Conservation (phyloP, 169 alveolate genomes). For the Plasmodium billcollinsi region DNA sequence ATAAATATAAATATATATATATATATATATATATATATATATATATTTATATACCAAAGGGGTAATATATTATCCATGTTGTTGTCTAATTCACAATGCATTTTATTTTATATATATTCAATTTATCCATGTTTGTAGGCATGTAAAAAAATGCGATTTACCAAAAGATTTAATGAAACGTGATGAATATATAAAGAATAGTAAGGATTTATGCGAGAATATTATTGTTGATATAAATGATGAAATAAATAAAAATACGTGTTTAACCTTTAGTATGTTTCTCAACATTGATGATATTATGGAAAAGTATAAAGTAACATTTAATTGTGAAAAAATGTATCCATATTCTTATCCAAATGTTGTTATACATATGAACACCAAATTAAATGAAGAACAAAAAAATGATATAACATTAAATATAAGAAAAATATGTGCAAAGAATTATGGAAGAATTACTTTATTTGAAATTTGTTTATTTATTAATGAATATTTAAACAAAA, state of each 20-base stretch:
- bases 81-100: neutral
- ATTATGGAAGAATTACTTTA: conserved; percentile 66
- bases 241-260: conserved; percentile 26
- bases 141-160: conserved; percentile 24
- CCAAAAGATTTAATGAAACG: conserved; percentile 48
- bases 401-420: conserved; percentile 13
- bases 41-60: neutral
- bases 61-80: no score
- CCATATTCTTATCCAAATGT: conserved; percentile 61
- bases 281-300: conserved; percentile 32
- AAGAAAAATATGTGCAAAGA: conserved; percentile 55
- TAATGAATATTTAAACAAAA: conserved; percentile 32
- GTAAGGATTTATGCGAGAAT: conserved; percentile 2
- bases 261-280: conserved; percentile 32
- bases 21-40: no score
- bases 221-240: conserved; percentile 54
- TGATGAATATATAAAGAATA: conserved; percentile 14
- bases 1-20: no score
- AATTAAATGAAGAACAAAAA: conserved; percentile 32
- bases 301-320: conserved; percentile 39
- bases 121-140: conserved; percentile 9
- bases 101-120: neutral
- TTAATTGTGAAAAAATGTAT: conserved; percentile 30
- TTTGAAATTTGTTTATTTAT: conserved; percentile 42
- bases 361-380: conserved; percentile 9